A percentile compares a stretch with the other conserved stretches of the same genome.
phyloP scores from a whole-genome alignment of 2,329 filamentous ascomycete genomes.

The Epicoccum sorghinum region DNA sequence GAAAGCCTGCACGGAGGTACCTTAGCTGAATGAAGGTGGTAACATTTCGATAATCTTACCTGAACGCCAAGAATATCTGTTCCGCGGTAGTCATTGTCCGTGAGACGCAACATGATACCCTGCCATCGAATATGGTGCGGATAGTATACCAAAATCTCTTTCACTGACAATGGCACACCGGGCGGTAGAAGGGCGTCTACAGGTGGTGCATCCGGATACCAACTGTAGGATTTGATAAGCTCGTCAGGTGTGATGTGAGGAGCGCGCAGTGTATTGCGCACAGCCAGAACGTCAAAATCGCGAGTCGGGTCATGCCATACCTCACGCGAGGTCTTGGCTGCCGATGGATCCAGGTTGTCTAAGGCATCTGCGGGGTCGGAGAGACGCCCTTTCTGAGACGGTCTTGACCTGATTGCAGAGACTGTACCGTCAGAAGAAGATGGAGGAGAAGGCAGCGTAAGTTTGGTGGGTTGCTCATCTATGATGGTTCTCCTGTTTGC shows the following conservation, averaged over 20 bases:
- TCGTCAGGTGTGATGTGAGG: background rate
- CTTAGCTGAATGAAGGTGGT: background rate
- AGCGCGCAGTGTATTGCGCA: background rate
- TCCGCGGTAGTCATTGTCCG: slow-evolving; percentile 29
- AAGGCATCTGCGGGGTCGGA: too few species aligned
- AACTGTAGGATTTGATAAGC: slow-evolving; percentile 7
- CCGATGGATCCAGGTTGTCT: too few species aligned
- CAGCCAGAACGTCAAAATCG: background rate
- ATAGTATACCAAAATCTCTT: slow-evolving; percentile 37
- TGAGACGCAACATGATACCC: slow-evolving; percentile 30
- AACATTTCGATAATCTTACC: background rate
- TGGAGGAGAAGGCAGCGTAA: too few species aligned
- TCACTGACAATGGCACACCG: slow-evolving; percentile 30
- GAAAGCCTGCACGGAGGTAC: background rate
- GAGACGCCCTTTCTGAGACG: too few species aligned
- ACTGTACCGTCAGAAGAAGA: too few species aligned
- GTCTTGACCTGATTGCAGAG: too few species aligned
- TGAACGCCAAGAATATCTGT: slow-evolving; percentile 31
- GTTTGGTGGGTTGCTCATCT: too few species aligned
- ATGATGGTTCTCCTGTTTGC: too few species aligned
- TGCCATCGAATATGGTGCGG: slow-evolving; percentile 35
- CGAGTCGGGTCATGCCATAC: background rate
- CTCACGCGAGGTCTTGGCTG: too few species aligned
- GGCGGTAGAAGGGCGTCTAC: slow-evolving; percentile 34
- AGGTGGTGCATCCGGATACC: slow-evolving; percentile 29